These are phyloP conservation scores for Chytriomyces hyalinus DNA, from an alignment of 192 early-diverging fungal genomes.

Conservation along the genomic window DNA sequence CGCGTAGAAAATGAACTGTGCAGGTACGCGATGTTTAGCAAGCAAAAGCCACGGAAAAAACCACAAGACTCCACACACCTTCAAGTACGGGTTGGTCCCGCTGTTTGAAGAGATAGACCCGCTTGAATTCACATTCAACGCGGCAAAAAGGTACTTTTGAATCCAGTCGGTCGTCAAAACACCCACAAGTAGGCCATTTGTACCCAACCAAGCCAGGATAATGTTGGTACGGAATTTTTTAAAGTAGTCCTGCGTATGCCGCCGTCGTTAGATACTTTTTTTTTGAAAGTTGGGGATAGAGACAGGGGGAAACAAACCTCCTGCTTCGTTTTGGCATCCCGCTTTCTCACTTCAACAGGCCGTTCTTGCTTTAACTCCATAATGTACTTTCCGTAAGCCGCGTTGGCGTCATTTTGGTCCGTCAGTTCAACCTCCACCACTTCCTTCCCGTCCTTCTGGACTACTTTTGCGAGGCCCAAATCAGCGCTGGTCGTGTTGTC, in stretches of 20 bases:
- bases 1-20: slow-evolving; percentile 81
- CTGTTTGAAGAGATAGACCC: slow-evolving; percentile 16
- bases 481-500: slow-evolving; percentile 67
- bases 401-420: slow-evolving; percentile 78
- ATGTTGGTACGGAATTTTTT: slow-evolving; percentile 53
- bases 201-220: slow-evolving; percentile 50
- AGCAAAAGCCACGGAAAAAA: not conserved
- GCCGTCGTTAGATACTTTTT: not conserved
- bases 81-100: slow-evolving; percentile 67
- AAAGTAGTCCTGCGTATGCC: slow-evolving; percentile 51
- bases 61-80: not conserved
- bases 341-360: slow-evolving; percentile 57
- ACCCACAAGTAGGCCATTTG: slow-evolving; percentile 48
- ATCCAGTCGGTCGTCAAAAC: slow-evolving; percentile 44
- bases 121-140: slow-evolving; percentile 14
- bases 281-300: not conserved
- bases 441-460: slow-evolving; percentile 69
- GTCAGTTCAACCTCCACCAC: slow-evolving; percentile 76
- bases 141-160: slow-evolving; percentile 11
- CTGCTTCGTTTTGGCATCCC: slow-evolving; percentile 79
- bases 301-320: slow-evolving; percentile 49
- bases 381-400: slow-evolving; percentile 74
- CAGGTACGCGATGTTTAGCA: not conserved
- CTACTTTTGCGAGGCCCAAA: slow-evolving; percentile 78
- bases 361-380: slow-evolving; percentile 61